Percentiles rank a stretch among this genome's conserved stretches.
phyloP scores from a whole-genome alignment of 2,329 filamentous ascomycete species.

The Aotearoamyces nothofagi region DNA sequence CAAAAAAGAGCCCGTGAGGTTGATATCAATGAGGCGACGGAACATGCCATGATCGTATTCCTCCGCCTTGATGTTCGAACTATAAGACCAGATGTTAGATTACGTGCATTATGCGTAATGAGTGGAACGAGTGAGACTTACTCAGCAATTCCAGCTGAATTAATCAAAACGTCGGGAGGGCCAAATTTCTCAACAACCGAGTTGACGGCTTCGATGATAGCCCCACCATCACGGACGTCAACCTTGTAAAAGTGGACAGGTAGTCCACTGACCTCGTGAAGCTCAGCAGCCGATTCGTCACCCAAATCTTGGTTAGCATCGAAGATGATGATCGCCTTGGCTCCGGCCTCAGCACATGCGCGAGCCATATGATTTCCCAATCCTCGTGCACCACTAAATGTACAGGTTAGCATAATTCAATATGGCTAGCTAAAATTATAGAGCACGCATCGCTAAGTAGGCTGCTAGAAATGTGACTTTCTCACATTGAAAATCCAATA shows the following conservation, averaged over 20 bases:
- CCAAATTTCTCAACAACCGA: conserved; percentile 52
- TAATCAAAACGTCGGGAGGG: conserved; percentile 60
- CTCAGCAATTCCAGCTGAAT: conserved; percentile 68
- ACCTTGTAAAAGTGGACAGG: conserved; percentile 67
- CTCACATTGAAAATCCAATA: not conserved
- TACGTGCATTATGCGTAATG: too few species aligned
- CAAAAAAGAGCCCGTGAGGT: conserved; percentile 65
- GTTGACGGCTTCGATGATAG: conserved; percentile 54
- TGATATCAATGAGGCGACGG: conserved; percentile 68
- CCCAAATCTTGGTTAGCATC: conserved; percentile 65
- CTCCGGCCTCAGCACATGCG: conserved; percentile 61
- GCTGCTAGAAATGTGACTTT: not conserved
- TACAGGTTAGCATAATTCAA: conserved; percentile 14
- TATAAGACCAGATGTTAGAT: too few species aligned
- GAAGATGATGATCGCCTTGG: conserved; percentile 59
- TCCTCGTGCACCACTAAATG: conserved; percentile 52
- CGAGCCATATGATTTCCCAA: conserved; percentile 69
- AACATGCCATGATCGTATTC: conserved; percentile 64
- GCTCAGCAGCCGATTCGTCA: conserved; percentile 51
- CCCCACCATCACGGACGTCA: conserved; percentile 57
- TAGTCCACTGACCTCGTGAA: conserved; percentile 57
- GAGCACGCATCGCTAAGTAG: not conserved
- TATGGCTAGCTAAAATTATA: conserved; percentile 1
- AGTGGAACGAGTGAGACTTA: conserved; percentile 25
- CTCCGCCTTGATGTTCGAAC: conserved; percentile 71